These are phyloP conservation scores for Fonsecaea monophora DNA, from an alignment of 2,329 filamentous ascomycete genomes.

Conservation along the genomic window DNA sequence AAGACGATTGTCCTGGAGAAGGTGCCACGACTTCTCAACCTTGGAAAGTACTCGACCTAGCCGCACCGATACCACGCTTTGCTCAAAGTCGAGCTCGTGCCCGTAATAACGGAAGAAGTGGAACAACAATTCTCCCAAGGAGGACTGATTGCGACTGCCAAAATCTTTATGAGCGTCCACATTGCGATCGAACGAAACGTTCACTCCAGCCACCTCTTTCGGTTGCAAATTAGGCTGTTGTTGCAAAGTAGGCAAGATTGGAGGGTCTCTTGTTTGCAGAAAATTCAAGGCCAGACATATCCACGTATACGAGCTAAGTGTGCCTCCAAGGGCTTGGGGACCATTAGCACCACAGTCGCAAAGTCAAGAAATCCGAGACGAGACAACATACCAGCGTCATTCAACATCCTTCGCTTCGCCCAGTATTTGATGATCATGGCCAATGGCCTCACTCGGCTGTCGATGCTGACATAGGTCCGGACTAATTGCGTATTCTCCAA, in stretches of 20 bases:
- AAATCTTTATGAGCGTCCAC: slow-evolving; percentile 75
- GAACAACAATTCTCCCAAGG: slow-evolving; percentile 85
- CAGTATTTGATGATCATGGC: slow-evolving; percentile 98
- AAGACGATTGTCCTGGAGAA: slow-evolving; percentile 78
- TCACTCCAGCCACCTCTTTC: slow-evolving; percentile 67
- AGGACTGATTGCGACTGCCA: slow-evolving; percentile 80
- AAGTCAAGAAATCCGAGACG: not conserved
- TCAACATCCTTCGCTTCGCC: slow-evolving; percentile 90
- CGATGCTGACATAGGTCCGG: slow-evolving; percentile 92
- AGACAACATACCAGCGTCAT: slow-evolving; percentile 81
- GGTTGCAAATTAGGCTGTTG: slow-evolving; percentile 70
- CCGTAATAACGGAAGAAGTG: slow-evolving; percentile 95
- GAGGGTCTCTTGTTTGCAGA: slow-evolving; percentile 82
- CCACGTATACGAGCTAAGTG: slow-evolving; percentile 98
- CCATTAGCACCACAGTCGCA: slow-evolving; percentile 25
- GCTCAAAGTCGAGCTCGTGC: slow-evolving; percentile 89
- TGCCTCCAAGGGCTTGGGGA: slow-evolving; percentile 79
- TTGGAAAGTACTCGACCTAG: slow-evolving; percentile 80
- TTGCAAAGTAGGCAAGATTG: slow-evolving; percentile 85
- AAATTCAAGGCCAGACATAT: slow-evolving; percentile 98
- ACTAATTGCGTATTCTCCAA: slow-evolving; percentile 98
- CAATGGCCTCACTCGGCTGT: slow-evolving; percentile 85
- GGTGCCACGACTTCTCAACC: slow-evolving; percentile 86
- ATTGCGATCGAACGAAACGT: slow-evolving; percentile 86
- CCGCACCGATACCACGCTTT: slow-evolving; percentile 81